Conservation (phyloP, 768 basidiomycete genomes). For the Roridomyces roridus region DNA sequence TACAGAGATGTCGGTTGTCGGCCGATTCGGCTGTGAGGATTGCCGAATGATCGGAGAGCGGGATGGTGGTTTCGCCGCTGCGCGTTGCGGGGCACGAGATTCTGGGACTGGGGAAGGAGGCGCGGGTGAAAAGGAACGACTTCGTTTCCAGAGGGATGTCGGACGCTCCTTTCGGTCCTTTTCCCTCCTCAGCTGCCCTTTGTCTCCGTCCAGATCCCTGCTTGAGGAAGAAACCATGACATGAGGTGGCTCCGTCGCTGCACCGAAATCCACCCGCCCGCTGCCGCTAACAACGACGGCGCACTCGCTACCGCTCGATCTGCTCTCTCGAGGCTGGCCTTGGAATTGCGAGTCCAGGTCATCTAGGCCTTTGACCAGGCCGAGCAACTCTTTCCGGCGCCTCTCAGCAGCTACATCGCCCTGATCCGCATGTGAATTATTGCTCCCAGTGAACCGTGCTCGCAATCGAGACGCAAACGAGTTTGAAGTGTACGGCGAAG, state of each 20-base stretch:
- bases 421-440: neutral
- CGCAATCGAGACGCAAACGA: slow-evolving; percentile 29
- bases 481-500: slow-evolving; percentile 41
- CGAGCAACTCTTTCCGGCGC: slow-evolving; percentile 31
- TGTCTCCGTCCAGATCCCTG: slow-evolving; percentile 1
- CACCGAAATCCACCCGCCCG: slow-evolving; percentile 16
- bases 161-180: slow-evolving; percentile 6
- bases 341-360: slow-evolving; percentile 13
- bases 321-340: neutral
- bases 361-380: slow-evolving; percentile 29
- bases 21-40: slow-evolving; percentile 1
- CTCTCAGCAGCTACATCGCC: slow-evolving; percentile 23
- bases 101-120: neutral
- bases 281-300: slow-evolving; percentile 15
- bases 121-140: slow-evolving; percentile 19
- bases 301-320: neutral
- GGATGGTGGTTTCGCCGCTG: slow-evolving; percentile 25
- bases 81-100: neutral
- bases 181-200: neutral
- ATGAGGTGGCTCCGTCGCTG: slow-evolving; percentile 9
- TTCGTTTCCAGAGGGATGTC: slow-evolving; percentile 16
- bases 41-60: slow-evolving; percentile 39
- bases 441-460: neutral
- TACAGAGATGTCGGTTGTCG: slow-evolving; percentile 11
- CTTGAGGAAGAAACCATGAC: slow-evolving; percentile 24